These are phyloP conservation scores for Boeremia exigua DNA, from an alignment of 2,329 filamentous ascomycete genomes.

Conservation along the genomic window DNA sequence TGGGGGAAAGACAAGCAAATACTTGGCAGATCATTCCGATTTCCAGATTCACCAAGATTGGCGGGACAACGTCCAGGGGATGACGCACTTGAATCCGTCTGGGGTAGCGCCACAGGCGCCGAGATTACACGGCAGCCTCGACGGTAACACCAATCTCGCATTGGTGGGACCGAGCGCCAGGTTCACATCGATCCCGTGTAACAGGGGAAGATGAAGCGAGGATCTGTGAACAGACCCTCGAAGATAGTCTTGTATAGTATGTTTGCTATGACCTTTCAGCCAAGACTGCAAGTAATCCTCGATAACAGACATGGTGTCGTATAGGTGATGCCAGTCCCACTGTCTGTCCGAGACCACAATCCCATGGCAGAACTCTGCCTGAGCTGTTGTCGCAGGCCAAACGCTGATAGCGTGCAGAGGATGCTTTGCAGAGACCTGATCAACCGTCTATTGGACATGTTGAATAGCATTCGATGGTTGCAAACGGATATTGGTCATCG, in stretches of 20 bases:
- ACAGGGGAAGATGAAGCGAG: conserved; percentile 31
- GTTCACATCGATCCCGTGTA: conserved; percentile 44
- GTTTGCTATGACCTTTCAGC: neutral
- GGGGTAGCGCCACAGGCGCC: conserved; percentile 41
- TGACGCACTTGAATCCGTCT: conserved; percentile 42
- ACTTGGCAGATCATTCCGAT: conserved; percentile 27
- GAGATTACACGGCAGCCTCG: conserved; percentile 32
- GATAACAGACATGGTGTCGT: conserved; percentile 2
- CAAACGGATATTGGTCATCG: too few relatives aligned
- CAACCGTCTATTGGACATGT: neutral
- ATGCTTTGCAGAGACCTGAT: neutral
- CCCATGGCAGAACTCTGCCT: neutral
- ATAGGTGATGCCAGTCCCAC: neutral
- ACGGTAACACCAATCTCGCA: conserved; percentile 47
- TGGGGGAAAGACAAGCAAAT: conserved; percentile 35
- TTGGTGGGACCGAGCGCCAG: conserved; percentile 45
- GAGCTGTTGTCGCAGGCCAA: conserved; percentile 2
- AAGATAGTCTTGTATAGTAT: neutral
- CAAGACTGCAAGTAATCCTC: neutral
- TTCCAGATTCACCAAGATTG: conserved; percentile 29
- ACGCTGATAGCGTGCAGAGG: neutral
- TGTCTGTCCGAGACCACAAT: neutral
- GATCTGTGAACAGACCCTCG: conserved; percentile 16
- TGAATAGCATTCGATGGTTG: neutral
- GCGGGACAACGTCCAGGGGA: conserved; percentile 27